Evolutionary conservation across 257 asterid species (phyloP), one percentile per base, ranked within the genome.

Genomic region (Euphrasia confusa): DNA sequence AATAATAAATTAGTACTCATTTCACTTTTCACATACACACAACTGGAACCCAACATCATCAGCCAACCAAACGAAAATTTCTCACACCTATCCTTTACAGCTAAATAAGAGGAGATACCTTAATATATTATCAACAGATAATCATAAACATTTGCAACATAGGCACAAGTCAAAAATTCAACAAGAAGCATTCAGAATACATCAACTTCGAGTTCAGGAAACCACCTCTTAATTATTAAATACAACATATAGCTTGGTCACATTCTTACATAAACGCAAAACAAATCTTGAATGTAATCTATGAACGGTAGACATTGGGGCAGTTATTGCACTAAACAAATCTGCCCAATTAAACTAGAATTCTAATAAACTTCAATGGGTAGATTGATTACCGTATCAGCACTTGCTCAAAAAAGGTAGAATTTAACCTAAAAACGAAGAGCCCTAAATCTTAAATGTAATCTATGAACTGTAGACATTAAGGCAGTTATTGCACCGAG

Each of bases 221-320:
- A 67, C 54, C 63, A 60, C 55, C 68, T 35, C 79, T 47, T 48
- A 59, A 64, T 76, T 72, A 72, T 76, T 76, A 58, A 68, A 45
- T 64, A 67, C 40, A 18, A 28, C 72, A 50, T 28, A 47, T 15
- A 55, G 61, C 47, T 28, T 60, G 61, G 28, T 60, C 52, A 17
- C 48, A 58, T 65, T 70, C 58, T 53, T 45, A 45, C 63, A 68
- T 21, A 54, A 53, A 42, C 57, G 21, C 56, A 15, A 18, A 15
- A 14, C 63, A 61, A 40, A 40, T 21, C 24, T 21, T 21, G 24
- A 21, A 21, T 21, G 24, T 21, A 21, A 21, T 21, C 24, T 21
- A 21, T 21, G 24, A 21, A 21, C 24, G 24, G 24, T n/a, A 21
- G 24, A 21, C 24, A 21, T 21, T 21, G 24, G 24, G 24, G 24